Evolutionary conservation across 2,329 filamentous ascomycete species (phyloP), one percentile per base, ranked within the genome.

Genomic region (Pseudogymnoascus sp.): DNA sequence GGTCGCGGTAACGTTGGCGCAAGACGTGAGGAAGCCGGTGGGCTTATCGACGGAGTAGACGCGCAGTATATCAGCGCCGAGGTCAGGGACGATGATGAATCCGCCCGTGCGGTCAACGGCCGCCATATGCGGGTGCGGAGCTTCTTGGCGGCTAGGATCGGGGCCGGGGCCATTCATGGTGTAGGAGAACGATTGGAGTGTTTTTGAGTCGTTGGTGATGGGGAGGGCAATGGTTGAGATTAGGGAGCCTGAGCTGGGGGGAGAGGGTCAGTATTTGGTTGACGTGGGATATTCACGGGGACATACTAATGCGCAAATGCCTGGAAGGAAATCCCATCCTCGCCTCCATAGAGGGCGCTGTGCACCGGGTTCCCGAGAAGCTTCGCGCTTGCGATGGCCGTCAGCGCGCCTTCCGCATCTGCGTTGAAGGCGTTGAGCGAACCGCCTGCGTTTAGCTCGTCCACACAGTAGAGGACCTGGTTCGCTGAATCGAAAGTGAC

Each of bases 21-120:
- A 67, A 31, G 74, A 73, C 0, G 77, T 75, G 28, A 83, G 74
- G 1, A 71, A 68, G 16, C 77, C 78, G 2, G 72, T 76, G 1
- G 70, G 67, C 1, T 70, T 69, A 66, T 81, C 73, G 66, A 83
- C 79, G 45, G 70, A 68, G 70, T 79, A 84, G 11, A 84, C 73
- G 57, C 78, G 79, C 23, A 84, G 69, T 2, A 79, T 66, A 66
- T 85, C 83, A 0, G 78, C 76, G 23, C 83, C 80, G 1, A 87
- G 77, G 65, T 85, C 83, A 0, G 82, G 80, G 14, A 80, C 76
- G 13, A 85, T 66, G 21, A 84, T 69, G 71, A 78, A 85, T 6
- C 74, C 66, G 3, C 76, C 78, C 1, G 80, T 81, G 0, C 82
- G 83, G 67, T 85, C 83, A 34, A 84, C 69, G 65, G 84, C 70